Evolutionary conservation across 768 basidiomycete genomes (phyloP).

Genomic region (Tricholoma flavovirens): DNA sequence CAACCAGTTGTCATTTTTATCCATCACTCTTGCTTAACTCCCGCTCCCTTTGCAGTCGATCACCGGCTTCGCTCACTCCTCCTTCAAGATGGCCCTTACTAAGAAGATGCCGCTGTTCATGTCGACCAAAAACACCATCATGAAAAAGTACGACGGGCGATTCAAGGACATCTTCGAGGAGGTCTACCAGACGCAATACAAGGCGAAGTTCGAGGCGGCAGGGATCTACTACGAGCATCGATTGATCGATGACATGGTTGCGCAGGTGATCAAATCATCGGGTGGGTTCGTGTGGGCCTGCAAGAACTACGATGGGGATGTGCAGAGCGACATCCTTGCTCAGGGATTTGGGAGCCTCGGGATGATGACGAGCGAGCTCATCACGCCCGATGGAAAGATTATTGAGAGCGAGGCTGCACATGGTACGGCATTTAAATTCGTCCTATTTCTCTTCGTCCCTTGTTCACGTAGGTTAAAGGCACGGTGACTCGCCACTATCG

Average conservation of each 20-base stretch:
- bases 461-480: slow-evolving; percentile 27
- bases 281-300: slow-evolving; percentile 84
- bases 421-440: slow-evolving; percentile 36
- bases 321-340: slow-evolving; percentile 90
- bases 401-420: slow-evolving; percentile 98
- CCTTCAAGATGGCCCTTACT: slow-evolving; percentile 90
- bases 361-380: slow-evolving; percentile 96
- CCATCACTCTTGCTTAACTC: neutral
- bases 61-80: slow-evolving; percentile 91
- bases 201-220: slow-evolving; percentile 56
- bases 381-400: slow-evolving; percentile 89
- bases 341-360: slow-evolving; percentile 96
- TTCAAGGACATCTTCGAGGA: slow-evolving; percentile 99
- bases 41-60: slow-evolving; percentile 55
- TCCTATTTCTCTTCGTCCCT: neutral
- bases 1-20: neutral
- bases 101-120: slow-evolving; percentile 86
- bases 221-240: slow-evolving; percentile 95
- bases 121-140: slow-evolving; percentile 97
- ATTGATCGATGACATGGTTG: slow-evolving; percentile 97
- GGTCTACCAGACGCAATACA: slow-evolving; percentile 81
- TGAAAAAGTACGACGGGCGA: slow-evolving; percentile 96
- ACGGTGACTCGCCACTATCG: slow-evolving; percentile 97
- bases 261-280: slow-evolving; percentile 92
- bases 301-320: slow-evolving; percentile 82